Evolutionary conservation across 129 eudicot species (phyloP), one percentile per base, ranked within the genome.

Genomic region (Flaveria brownii): DNA sequence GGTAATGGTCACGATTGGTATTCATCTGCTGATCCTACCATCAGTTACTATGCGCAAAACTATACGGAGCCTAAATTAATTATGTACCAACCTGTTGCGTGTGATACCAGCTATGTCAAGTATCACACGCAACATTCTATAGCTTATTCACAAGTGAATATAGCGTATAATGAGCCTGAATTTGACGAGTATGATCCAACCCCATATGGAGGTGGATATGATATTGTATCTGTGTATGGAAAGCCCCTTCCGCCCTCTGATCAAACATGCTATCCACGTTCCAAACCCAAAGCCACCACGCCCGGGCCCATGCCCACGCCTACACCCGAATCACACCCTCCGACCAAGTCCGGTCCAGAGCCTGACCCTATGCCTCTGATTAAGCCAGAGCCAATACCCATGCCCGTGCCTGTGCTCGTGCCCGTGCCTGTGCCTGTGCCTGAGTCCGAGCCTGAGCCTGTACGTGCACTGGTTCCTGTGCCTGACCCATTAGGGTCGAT

Each of bases 181-280:
- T 85, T 80, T 73, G 96, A 82, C 26, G 96, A 90, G 49, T 88
- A 88, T 69, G 92, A 93, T 84, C 87, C 97, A 9, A 86, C 92
- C 9, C 97, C 97, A 43, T 93, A 86, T 77, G 91, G 76, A 30
- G 98, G 96, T 60, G 98, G 98, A 28, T 93, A 88, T 70, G 96
- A 90, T 76, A 79, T 69, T 6, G 42, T 77, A 43, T 20, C 51
- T 0, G 86, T 84, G 0, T 93, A 93, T 43, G 97, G 98, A 13
- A 85, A 82, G 73, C 93, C 98, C 22, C 92, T 93, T 74, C 90
- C 98, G 1, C 97, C 96, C 9, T 88, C 96, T 0, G 93, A 87
- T 50, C 28, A 74, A 67, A 90, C 85, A 55, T 93, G 97, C 41
- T 88, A 88, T 70, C 97, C 96, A 51, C 89, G 75, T 67, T 80